Evolutionary conservation across 495 filamentous ascomycete genomes (phyloP), one percentile per base, ranked within the genome.

Genomic region (Lophiotrema nucula): DNA sequence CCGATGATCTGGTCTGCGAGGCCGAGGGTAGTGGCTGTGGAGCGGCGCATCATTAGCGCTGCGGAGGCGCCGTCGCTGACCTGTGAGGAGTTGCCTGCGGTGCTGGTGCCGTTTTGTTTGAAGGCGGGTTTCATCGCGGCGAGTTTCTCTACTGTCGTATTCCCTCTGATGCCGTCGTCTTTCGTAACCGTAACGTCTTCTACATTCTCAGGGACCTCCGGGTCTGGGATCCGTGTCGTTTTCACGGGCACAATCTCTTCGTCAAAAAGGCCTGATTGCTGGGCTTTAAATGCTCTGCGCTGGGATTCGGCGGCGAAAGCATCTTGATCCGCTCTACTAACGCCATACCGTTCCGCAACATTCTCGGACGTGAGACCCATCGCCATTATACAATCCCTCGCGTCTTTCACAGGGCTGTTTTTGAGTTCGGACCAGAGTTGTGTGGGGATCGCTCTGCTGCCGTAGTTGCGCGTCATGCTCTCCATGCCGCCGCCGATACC

Each of bases 301-400:
- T 96, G 92, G 15, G 82, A 87, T 58, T 78, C 76, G 19, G 83
- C 87, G 0, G 90, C 89, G 54, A 96, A 91, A 4, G 75, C 83
- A 69, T 97, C 92, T 75, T 95, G 90, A 56, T 92, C 90, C 3
- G 71, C 76, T 18, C 92, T 72, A 10, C 70, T 75, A n/a, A 97
- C 79, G 4, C 82, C 82, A 62, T 95, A 92, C 45, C 91, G 76
- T 58, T 74, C 72, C 0, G 91, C 89, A 10, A 97, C 90, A 64
- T 96, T 96, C 78, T 97, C 92, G 22, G 82, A 83, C n/a, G 92
- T 97, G 39, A 92, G 67, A 0, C 92, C 91, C 92, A 97, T 97
- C 52, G 83, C 83, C 91, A 95, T 93, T 66, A 96, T 84, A 65
- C 91, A 95, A 68, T 95, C 91, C 35, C 79, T 69, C 6, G 88